Evolutionary conservation across 2,329 filamentous ascomycete species (phyloP).

Genomic region (Arthroderma uncinatum): DNA sequence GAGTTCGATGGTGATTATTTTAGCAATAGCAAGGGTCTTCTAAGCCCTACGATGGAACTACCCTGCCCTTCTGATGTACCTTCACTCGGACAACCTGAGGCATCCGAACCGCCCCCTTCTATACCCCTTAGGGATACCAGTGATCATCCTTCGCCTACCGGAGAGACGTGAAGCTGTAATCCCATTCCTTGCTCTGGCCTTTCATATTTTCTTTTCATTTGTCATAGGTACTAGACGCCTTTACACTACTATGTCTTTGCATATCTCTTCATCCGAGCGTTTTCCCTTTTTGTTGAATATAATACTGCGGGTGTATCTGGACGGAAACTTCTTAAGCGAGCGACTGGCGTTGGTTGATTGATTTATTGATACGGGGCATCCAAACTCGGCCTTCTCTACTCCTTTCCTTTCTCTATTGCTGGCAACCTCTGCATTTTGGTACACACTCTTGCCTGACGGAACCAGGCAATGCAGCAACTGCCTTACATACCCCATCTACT

Average conservation of each 20-base stretch:
- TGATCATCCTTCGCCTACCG: background rate
- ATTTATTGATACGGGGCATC: background rate
- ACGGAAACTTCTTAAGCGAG: background rate
- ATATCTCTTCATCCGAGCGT: background rate
- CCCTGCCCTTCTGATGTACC: background rate
- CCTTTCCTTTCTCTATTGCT: background rate
- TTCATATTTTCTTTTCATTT: background rate
- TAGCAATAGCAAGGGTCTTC: conserved; percentile 21
- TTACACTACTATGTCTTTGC: background rate
- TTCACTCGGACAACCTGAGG: background rate
- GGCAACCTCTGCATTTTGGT: background rate
- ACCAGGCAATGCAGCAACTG: background rate
- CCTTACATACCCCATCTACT: background rate
- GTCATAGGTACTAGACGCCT: background rate
- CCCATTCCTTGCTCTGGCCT: background rate
- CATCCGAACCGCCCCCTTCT: background rate
- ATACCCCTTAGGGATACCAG: background rate
- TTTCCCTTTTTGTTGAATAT: background rate
- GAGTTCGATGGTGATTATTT: conserved; percentile 41
- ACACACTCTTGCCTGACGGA: background rate
- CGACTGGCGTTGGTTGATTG: background rate
- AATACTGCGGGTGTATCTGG: background rate
- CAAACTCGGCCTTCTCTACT: background rate
- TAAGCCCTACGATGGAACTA: conserved; percentile 21
- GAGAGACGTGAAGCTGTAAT: background rate